A percentile compares a stretch with the other conserved stretches of the same genome.
These are phyloP conservation scores for Trichophyton benhamiae DNA, from an alignment of 2,329 filamentous ascomycete species.

Conservation along the genomic window DNA sequence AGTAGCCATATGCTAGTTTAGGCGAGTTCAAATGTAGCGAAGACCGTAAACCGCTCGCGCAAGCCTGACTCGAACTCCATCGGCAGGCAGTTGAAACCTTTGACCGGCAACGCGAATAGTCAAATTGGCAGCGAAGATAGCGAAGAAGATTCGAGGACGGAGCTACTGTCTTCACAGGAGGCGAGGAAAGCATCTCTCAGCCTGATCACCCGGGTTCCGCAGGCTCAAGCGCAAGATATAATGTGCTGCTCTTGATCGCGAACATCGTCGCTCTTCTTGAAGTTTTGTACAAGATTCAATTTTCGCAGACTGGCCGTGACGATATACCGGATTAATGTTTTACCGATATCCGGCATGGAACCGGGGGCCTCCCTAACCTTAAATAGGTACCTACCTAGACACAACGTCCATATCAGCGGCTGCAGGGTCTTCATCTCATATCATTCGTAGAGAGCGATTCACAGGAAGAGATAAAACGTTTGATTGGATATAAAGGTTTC, in stretches of 20 bases:
- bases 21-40: not conserved
- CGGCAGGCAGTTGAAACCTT: not conserved
- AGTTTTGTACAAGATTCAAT: not conserved
- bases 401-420: no score
- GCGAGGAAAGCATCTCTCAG: slow-evolving; percentile 28
- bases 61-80: not conserved
- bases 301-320: not conserved
- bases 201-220: slow-evolving; percentile 9
- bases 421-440: no score
- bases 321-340: not conserved
- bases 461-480: not conserved
- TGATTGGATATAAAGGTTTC: not conserved
- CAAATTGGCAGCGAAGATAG: slow-evolving; percentile 60
- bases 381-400: no score
- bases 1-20: not conserved
- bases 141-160: slow-evolving; percentile 51
- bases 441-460: not conserved
- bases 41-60: not conserved
- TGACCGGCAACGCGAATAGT: slow-evolving; percentile 37
- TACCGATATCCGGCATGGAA: not conserved
- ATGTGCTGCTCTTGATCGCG: not conserved
- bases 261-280: not conserved
- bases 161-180: slow-evolving; percentile 26
- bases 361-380: no score
- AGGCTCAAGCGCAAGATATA: slow-evolving; percentile 11